Base-by-base conservation (phyloP, 108 stramenopile genomes). In the Conticribra weissflogii region DNA sequence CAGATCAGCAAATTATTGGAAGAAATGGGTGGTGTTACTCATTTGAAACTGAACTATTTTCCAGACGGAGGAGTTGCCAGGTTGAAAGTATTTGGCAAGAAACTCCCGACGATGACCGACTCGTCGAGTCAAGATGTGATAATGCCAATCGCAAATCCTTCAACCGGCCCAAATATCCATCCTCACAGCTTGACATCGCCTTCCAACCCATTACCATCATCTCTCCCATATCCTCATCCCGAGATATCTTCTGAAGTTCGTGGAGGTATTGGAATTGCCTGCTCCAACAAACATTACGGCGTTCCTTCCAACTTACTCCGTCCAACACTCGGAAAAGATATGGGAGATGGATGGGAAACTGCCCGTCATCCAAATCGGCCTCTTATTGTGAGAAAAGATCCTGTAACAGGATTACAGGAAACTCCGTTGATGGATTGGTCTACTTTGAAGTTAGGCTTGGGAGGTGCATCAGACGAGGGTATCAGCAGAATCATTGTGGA, bases 281-380 rank as follows among this genome's bases (percentile, higher is more conserved):
- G 89, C 63, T 94, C 94, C 59, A 91, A 97, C 71, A 86, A 89
- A 49, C 97, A 97, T 76, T 97, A 90, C 71, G 97, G 97, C 33
- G 88, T 87, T 18, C 96, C 97, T 23, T 79, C 78, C 58, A 86
- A 93, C 45, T 66, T 97, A 24, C 79, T 97, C 36, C 85, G 85
- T 53, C 63, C 86, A 25, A 56, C 72, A 58, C 54, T 81, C 29
- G 86, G 97, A 36, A 75, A 69, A 48, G 91, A 91, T 72, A 96
- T 96, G 97, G 91, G 93, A 16, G 96, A 96, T 69, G 96, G 96
- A 18, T 96, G 96, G 95, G 97, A 96, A 58, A 97, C 95, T 22
- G 96, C 97, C 1, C 77, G 97, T 25, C 94, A 97, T 68, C 87
- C 87, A 3, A 65, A 81, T 21, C 85, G 97, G 17, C 97, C 95